Base-by-base conservation (phyloP, 768 basidiomycete species). In the Tricholoma saponaceum region DNA sequence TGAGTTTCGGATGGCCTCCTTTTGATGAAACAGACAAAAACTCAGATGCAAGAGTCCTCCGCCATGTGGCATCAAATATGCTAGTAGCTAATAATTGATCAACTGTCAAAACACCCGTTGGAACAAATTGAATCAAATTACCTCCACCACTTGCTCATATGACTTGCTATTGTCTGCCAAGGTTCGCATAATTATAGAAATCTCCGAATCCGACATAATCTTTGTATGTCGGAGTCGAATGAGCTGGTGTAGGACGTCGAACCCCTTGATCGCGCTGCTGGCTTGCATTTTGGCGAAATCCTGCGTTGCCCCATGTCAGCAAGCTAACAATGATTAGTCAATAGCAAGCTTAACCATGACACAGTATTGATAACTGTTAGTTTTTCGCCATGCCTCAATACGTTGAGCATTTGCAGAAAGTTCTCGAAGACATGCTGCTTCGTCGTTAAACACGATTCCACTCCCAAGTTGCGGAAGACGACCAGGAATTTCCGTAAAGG, bases 321-420 rank as follows among this genome's bases (percentile, higher is more conserved):
- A n/a, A 47, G 41, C 16, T 2, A 2, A 43, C 32, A 28, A 56
- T 37, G 51, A 16, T 25, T 39, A 8, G 14, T 13, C 13, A 44
- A 23, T 55, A 33, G n/a, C 2, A 67, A 55, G 28, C 28, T 32
- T 58, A 62, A 95, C 95, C 71, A 75, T 72, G 55, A 85, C 79
- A 64, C 77, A 89, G 59, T 90, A 82, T 55, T 83, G 79, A 70
- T 98, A 97, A 54, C 83, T 86, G 60, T 83, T 84, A 4, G 92
- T 96, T 67, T 82, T 82, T 60, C 90, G 77, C 96, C 96, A 99
- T 7, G 89, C 95, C 66, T 98, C 97, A 37, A 98, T 93, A 33
- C 96, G 83, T 64, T 85, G 84, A 1, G 87, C 84, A 62, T 95
- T 94, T 30, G 79, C 76, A 41, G 79, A 76, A 54, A 97, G 76